Conservation (phyloP, 306 rosid genomes). For the Vicia faba region DNA sequence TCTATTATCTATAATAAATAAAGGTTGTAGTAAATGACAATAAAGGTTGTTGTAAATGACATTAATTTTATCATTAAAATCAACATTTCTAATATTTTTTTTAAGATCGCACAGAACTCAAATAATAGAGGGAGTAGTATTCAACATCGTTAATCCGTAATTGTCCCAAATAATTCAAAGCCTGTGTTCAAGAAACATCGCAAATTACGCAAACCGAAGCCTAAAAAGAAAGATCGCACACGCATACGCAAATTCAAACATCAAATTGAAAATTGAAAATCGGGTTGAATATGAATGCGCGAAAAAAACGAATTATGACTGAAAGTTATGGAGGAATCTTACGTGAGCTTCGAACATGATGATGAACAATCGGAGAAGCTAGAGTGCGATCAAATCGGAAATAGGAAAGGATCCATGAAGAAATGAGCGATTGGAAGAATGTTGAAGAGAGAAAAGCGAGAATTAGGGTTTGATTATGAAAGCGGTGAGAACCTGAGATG, state of each 20-base stretch:
- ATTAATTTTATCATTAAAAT: too few relatives aligned
- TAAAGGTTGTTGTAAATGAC: too few relatives aligned
- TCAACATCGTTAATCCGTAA: not conserved
- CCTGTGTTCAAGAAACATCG: not conserved
- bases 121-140: too few relatives aligned
- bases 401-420: constrained; percentile 37
- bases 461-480: constrained; percentile 43
- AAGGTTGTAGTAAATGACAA: too few relatives aligned
- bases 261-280: constrained; percentile 1
- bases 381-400: constrained; percentile 36
- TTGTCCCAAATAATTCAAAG: not conserved
- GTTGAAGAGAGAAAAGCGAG: not conserved
- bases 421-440: constrained; percentile 28
- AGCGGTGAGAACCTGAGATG: not conserved
- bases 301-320: not conserved
- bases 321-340: constrained; percentile 35
- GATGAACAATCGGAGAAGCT: constrained; percentile 46
- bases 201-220: constrained; percentile 3
- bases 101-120: too few relatives aligned
- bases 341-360: constrained; percentile 98
- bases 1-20: too few relatives aligned
- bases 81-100: too few relatives aligned
- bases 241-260: not conserved
- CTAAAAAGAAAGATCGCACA: not conserved
- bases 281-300: not conserved